Evolutionary conservation across 305 asterid genomes (phyloP).

Genomic region (Ruellia speciosa): DNA sequence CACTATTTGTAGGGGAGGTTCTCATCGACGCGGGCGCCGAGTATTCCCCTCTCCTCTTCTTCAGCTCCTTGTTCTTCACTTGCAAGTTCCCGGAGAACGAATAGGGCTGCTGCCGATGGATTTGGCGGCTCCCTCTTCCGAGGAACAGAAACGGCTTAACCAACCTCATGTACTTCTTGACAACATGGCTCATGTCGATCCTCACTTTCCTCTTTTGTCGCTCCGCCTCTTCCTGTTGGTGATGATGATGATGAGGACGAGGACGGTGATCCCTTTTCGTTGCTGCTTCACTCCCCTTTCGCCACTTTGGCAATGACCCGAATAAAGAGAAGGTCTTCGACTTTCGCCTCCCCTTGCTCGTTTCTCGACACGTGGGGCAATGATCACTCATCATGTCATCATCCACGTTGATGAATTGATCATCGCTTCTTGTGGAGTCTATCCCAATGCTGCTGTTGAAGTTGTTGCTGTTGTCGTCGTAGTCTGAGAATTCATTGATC

Average conservation of each 20-base stretch:
- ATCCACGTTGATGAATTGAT: neutral
- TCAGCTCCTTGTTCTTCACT: slow-evolving; percentile 46
- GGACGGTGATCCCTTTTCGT: slow-evolving; percentile 20
- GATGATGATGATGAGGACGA: too few species aligned
- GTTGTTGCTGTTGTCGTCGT: slow-evolving; percentile 1
- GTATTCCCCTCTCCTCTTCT: slow-evolving; percentile 37
- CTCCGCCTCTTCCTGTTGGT: slow-evolving; percentile 19
- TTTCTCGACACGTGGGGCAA: neutral
- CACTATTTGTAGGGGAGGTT: slow-evolving; percentile 78
- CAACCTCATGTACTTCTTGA: slow-evolving; percentile 54
- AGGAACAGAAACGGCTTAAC: slow-evolving; percentile 45
- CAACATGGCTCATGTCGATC: slow-evolving; percentile 28
- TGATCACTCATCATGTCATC: neutral
- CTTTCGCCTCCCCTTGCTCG: slow-evolving; percentile 19
- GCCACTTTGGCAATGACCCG: slow-evolving; percentile 35
- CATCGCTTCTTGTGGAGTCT: neutral
- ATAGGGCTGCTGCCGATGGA: slow-evolving; percentile 20
- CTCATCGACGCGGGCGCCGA: slow-evolving; percentile 82
- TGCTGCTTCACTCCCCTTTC: slow-evolving; percentile 16
- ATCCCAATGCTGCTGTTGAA: neutral
- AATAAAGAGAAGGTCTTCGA: slow-evolving; percentile 55
- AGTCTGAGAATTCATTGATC: slow-evolving; percentile 22
- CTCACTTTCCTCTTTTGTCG: slow-evolving; percentile 29
- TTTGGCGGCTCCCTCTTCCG: slow-evolving; percentile 20
- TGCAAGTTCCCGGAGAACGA: slow-evolving; percentile 56